These are phyloP conservation scores for Chaetothyriales sp. DNA, from an alignment of 2,329 filamentous ascomycete genomes.

Conservation along the genomic window DNA sequence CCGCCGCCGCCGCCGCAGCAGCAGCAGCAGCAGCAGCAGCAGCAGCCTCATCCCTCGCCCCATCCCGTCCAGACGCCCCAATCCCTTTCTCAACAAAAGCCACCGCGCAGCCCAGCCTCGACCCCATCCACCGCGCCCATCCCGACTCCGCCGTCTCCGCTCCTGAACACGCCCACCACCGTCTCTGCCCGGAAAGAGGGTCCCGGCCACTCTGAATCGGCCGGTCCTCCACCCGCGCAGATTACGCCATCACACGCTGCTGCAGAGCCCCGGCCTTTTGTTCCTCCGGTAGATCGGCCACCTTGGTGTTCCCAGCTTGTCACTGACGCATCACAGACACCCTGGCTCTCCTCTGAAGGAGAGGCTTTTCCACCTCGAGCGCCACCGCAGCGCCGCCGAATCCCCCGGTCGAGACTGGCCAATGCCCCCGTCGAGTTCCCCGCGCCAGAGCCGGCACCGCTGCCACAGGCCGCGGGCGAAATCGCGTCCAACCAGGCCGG, in stretches of 20 bases:
- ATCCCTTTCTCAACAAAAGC: conserved; percentile 12
- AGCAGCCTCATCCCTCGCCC: conserved; percentile 15
- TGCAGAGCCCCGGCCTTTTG: conserved; percentile 30
- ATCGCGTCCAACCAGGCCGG: conserved; percentile 26
- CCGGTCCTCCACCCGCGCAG: conserved; percentile 22
- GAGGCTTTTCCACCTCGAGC: conserved; percentile 41
- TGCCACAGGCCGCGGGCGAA: conserved; percentile 15
- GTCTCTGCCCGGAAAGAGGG: conserved; percentile 16
- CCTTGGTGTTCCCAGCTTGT: conserved; percentile 1
- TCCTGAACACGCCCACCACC: conserved; percentile 15
- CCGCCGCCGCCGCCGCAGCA: conserved; percentile 12
- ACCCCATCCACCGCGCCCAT: conserved; percentile 26
- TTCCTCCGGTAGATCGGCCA: conserved; percentile 31
- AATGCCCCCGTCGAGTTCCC: conserved; percentile 37
- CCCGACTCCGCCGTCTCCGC: conserved; percentile 16
- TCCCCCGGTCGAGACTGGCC: conserved; percentile 24
- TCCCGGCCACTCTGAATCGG: conserved; percentile 15
- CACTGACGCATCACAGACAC: conserved; percentile 29
- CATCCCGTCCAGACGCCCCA: conserved; percentile 6
- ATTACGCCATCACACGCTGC: conserved; percentile 4
- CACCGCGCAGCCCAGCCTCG: conserved; percentile 22
- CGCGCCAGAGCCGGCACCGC: conserved; percentile 26
- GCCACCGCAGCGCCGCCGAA: conserved; percentile 33
- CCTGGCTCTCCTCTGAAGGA: conserved; percentile 47
- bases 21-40: conserved; percentile 10